Base-by-base conservation (phyloP, 208 protist genomes). In the Trypanosoma congolense region DNA sequence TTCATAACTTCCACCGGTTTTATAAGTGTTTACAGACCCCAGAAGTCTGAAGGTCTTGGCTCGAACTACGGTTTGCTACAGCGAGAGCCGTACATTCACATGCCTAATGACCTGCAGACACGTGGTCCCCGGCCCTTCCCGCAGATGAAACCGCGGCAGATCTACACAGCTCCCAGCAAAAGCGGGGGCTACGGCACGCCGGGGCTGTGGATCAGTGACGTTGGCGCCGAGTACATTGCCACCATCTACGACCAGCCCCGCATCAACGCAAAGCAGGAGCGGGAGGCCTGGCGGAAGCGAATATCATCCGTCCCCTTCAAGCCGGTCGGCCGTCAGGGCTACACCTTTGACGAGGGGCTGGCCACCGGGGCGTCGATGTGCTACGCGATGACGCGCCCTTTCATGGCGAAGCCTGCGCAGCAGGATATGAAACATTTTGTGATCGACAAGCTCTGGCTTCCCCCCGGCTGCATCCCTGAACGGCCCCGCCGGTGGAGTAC, bases 41-140 rank as follows among this genome's bases (percentile, higher is more conserved):
- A 70, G 21, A 65, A 75, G 26, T 65, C 66, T 2, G 63, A 65
- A 3, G 90, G 90, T 4, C 73, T 92, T 9, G 90, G 90, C 25
- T 87, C 80, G 16, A 91, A 96, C 76, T 96, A 72, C 57, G 90
- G 90, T 14, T 77, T 73, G 61, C 73, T 96, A 38, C 70, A 86
- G 47, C 47, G 49, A 25, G 73, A 60, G 0, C 81, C 85, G 6
- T 74, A 75, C 43, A 48, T 63, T 21, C 77, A 90, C 65, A 76
- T 87, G 18, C 67, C 85, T 14, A 68, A 77, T 45, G 56, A 80
- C 42, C 77, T 70, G 8, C 40, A 71, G 63, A 45, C 54, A 25
- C 79, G 80, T 30, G 56, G 60, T 8, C 46, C 73, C 24, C 65
- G 52, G 21, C 68, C 45, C 18, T 75, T 71, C 50, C 57, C 35